Evolutionary conservation across 345 rosid genomes (phyloP), one percentile per base, ranked within the genome.

Genomic region (Bruguiera gymnorhiza): DNA sequence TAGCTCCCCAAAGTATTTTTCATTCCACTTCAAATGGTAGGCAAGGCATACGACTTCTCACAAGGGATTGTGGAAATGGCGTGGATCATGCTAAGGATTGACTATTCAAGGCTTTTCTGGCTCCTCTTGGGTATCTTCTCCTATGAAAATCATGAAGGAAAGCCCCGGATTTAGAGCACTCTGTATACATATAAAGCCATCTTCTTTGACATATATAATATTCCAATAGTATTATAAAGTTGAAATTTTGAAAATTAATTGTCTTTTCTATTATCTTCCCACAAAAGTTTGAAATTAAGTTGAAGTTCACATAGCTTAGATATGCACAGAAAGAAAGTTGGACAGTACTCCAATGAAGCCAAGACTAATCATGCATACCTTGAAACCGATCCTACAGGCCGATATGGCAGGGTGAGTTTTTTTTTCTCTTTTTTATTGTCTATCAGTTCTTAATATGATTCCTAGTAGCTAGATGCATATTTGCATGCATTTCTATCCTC

Each of bases 331-430:
- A 78, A 72, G 48, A 71, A 77, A 57, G 63, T 16, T 27, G 63
- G 70, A 50, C 63, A 32, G 64, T 50, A 30, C 20, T 24, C 65
- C 15, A 54, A 71, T 65, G 82, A 68, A 71, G 56, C 77, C 59
- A 65, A 68, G 46, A 8, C 18, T 1, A 66, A 69, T 11, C 56
- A 59, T 62, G 83, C 67, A 31, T 77, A 77, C 19, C 74, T 46
- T 10, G 81, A 77, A 48, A 82, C 79, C 37, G 87, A 86, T 73
- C 84, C 89, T 43, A 57, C 78, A 0, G 82, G 84, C 31, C 83
- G 89, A 1, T 86, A 86, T 63, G 79, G 87, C 32, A 81, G 84
- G 62, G 89, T 86, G 76, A 77, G 87, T 77, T 63, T 43, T 0
- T 39, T 39, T 36, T 0, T 36, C 7, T 34, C 0, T 36, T 34